These are phyloP conservation scores for Digitaria exilis DNA, from an alignment of 202 grass and related monocot genomes.

Conservation along the genomic window DNA sequence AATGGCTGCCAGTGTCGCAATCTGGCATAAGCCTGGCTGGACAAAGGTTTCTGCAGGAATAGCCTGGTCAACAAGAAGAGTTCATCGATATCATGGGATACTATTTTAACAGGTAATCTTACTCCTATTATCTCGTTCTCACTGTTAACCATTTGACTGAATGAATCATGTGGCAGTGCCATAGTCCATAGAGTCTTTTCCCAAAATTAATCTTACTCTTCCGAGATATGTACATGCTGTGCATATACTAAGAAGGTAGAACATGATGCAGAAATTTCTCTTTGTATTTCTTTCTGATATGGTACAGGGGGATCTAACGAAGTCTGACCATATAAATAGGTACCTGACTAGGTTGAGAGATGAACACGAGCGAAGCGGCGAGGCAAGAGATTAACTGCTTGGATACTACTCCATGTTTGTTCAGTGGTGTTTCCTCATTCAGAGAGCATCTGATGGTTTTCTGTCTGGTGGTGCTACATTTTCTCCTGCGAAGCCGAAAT, in stretches of 20 bases:
- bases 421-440: not conserved
- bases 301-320: not conserved
- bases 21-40: constrained; percentile 54
- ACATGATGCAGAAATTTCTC: not conserved
- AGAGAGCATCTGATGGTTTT: constrained; percentile 45
- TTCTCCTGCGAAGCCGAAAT: constrained; percentile 19
- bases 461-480: not conserved
- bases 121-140: not conserved
- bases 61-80: constrained; percentile 63
- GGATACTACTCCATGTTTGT: constrained; percentile 27
- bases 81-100: constrained; percentile 26
- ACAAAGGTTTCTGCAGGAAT: constrained; percentile 58
- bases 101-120: not conserved
- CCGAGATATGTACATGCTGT: not conserved
- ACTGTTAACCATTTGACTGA: not conserved
- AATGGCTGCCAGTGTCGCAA: constrained; percentile 44
- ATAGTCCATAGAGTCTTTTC: not conserved
- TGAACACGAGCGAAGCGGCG: constrained; percentile 55
- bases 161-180: not conserved
- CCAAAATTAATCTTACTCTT: not conserved
- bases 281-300: not conserved
- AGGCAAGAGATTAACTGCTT: constrained; percentile 56
- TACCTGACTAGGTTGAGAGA: constrained; percentile 67
- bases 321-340: not conserved
- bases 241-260: not conserved